Conservation (phyloP, 148 eudicot genomes). For the Cornus florida region DNA sequence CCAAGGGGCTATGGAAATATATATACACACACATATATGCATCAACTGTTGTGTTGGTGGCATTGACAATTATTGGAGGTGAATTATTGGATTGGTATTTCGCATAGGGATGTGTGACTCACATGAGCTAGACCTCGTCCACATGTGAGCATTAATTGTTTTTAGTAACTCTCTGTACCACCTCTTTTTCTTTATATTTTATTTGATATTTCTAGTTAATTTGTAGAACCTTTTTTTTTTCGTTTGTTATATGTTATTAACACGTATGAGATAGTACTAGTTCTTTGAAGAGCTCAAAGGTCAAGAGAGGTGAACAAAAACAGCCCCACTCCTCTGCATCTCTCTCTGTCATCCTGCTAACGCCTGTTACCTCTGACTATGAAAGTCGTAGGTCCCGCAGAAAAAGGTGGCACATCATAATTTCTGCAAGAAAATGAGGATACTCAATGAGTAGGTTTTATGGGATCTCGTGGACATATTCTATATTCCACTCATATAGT, state of each 20-base stretch:
- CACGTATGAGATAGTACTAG: neutral
- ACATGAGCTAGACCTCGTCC: conserved; percentile 15
- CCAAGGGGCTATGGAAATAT: neutral
- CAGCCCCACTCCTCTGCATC: neutral
- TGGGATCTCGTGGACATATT: no score
- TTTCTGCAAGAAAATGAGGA: neutral
- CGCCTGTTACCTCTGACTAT: neutral
- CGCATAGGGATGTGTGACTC: conserved; percentile 36
- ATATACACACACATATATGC: neutral
- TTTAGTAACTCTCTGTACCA: neutral
- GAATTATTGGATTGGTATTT: conserved; percentile 22
- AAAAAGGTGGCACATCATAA: neutral
- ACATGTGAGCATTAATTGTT: conserved; percentile 17
- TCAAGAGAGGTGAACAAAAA: neutral
- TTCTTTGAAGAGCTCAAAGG: conserved; percentile 3
- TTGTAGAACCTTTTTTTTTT: no score
- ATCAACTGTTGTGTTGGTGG: neutral
- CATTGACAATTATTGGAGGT: conserved; percentile 8
- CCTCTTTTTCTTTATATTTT: neutral
- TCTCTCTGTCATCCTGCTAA: neutral
- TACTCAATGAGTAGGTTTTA: no score
- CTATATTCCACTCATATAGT: no score
- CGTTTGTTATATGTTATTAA: no score
- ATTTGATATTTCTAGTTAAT: neutral
- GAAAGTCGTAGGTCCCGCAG: neutral